phyloP scores from a whole-genome alignment of 1,284 basidiomycete genomes.

The Cryptococcus sp. region DNA sequence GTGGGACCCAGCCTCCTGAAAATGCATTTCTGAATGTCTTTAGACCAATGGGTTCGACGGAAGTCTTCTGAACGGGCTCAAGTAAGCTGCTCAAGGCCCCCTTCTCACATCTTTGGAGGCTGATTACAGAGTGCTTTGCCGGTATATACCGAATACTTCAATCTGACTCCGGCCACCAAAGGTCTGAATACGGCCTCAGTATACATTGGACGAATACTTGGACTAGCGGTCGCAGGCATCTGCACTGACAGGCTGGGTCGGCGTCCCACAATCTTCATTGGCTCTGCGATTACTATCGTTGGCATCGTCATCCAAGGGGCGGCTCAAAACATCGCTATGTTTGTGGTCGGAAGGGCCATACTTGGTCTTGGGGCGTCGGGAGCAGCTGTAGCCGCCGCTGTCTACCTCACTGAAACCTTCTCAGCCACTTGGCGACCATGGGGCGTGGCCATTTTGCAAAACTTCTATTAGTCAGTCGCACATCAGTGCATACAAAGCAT shows the following conservation, averaged over 20 bases:
- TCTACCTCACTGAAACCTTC: conserved; percentile 16
- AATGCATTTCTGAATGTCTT: neutral
- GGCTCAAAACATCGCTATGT: conserved; percentile 38
- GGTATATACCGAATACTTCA: conserved; percentile 5
- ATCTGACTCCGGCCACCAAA: conserved; percentile 3
- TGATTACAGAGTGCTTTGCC: neutral
- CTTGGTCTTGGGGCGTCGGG: conserved; percentile 12
- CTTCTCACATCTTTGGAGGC: conserved; percentile 26
- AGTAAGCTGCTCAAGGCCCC: neutral
- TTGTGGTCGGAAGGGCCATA: conserved; percentile 43
- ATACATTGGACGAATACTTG: conserved; percentile 11
- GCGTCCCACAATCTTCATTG: conserved; percentile 39
- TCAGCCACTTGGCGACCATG: conserved; percentile 9
- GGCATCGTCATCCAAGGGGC: conserved; percentile 33
- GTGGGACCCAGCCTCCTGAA: neutral
- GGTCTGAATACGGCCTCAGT: conserved; percentile 22
- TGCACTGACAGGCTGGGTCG: conserved; percentile 23
- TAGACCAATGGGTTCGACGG: conserved; percentile 31
- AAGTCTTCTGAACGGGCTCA: conserved; percentile 29
- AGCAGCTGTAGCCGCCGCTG: conserved; percentile 4
- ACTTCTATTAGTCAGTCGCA: conserved; percentile 16
- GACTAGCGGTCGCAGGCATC: conserved; percentile 4
- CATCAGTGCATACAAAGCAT: too few species aligned
- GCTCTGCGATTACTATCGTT: conserved; percentile 15
- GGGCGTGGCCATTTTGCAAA: conserved; percentile 8